Percentiles rank a stretch among this genome's conserved stretches.
phyloP scores from a whole-genome alignment of 1,139 yeast genomes.

The Hyphopichia buzzinii region DNA sequence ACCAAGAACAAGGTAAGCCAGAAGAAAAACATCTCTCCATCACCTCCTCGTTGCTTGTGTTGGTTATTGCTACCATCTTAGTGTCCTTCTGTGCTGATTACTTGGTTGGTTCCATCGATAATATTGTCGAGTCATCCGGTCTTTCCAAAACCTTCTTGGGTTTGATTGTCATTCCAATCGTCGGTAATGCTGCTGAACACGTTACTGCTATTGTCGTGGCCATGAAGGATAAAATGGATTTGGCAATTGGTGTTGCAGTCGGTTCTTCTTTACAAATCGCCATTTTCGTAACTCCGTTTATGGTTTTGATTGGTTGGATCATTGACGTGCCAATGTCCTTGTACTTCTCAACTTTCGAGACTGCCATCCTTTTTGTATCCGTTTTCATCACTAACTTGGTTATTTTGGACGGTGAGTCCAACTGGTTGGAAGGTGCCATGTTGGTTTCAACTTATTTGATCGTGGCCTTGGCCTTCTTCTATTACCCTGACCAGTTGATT shows the following conservation, averaged over 20 bases:
- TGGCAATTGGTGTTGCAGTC: constrained; percentile 94
- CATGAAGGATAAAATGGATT: constrained; percentile 93
- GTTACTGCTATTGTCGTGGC: constrained; percentile 96
- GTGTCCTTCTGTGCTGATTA: constrained; percentile 93
- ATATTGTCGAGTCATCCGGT: constrained; percentile 78
- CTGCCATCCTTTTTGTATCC: constrained; percentile 83
- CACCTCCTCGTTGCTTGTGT: constrained; percentile 40
- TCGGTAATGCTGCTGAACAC: constrained; percentile 98
- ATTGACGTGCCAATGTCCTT: constrained; percentile 90
- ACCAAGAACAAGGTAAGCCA: constrained; percentile 30
- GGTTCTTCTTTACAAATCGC: constrained; percentile 98
- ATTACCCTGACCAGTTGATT: constrained; percentile 54
- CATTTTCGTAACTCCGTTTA: constrained; percentile 88
- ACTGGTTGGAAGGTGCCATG: constrained; percentile 97
- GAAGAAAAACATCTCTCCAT: constrained; percentile 38
- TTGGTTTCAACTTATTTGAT: constrained; percentile 80
- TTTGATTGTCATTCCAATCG: constrained; percentile 88
- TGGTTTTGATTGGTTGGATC: constrained; percentile 90
- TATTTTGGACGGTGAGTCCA: constrained; percentile 89
- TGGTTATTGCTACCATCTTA: constrained; percentile 67
- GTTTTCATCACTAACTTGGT: constrained; percentile 86
- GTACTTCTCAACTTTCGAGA: constrained; percentile 89
- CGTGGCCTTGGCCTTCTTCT: constrained; percentile 85
- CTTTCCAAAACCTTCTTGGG: constrained; percentile 94
- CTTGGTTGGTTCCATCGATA: constrained; percentile 90